Percentiles rank a stretch among this genome's conserved stretches.
Conservation (phyloP, 1,284 basidiomycete species). For the Coniophora puteana region DNA sequence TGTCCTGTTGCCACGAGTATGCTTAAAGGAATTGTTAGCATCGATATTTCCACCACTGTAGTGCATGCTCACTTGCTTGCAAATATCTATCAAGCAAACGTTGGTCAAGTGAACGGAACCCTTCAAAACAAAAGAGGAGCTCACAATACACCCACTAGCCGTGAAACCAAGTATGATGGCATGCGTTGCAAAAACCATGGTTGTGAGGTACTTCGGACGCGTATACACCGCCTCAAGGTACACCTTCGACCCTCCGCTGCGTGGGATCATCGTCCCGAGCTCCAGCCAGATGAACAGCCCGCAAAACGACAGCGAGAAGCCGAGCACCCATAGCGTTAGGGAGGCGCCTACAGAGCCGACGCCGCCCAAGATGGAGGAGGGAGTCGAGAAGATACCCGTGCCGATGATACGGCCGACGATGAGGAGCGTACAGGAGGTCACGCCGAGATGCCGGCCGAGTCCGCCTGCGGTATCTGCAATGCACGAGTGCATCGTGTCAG, state of each 20-base stretch:
- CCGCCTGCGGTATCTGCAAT: slow-evolving; percentile 36
- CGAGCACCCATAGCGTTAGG: slow-evolving; percentile 45
- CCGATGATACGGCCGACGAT: slow-evolving; percentile 47
- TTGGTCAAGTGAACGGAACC: background rate
- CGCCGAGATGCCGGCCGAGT: slow-evolving; percentile 40
- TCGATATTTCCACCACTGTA: background rate
- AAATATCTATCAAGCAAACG: slow-evolving; percentile 10
- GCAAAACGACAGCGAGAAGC: slow-evolving; percentile 39
- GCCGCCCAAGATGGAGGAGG: slow-evolving; percentile 43
- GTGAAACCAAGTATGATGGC: slow-evolving; percentile 45
- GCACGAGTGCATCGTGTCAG: background rate
- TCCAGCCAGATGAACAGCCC: slow-evolving; percentile 47
- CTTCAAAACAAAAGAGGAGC: slow-evolving; percentile 10
- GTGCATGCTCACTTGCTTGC: slow-evolving; percentile 26
- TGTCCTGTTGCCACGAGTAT: slow-evolving; percentile 41
- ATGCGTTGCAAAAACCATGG: slow-evolving; percentile 37
- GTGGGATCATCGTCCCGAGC: slow-evolving; percentile 41
- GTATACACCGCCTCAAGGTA: slow-evolving; percentile 43
- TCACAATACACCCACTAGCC: slow-evolving; percentile 47
- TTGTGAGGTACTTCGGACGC: slow-evolving; percentile 35
- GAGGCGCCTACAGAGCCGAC: slow-evolving; percentile 43
- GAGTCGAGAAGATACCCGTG: too few species aligned
- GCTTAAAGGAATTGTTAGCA: slow-evolving; percentile 19
- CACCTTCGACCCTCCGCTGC: slow-evolving; percentile 44
- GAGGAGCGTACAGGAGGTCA: slow-evolving; percentile 39